phyloP scores from a whole-genome alignment of 2,329 filamentous ascomycete genomes.

The Pseudocercospora fuligena region DNA sequence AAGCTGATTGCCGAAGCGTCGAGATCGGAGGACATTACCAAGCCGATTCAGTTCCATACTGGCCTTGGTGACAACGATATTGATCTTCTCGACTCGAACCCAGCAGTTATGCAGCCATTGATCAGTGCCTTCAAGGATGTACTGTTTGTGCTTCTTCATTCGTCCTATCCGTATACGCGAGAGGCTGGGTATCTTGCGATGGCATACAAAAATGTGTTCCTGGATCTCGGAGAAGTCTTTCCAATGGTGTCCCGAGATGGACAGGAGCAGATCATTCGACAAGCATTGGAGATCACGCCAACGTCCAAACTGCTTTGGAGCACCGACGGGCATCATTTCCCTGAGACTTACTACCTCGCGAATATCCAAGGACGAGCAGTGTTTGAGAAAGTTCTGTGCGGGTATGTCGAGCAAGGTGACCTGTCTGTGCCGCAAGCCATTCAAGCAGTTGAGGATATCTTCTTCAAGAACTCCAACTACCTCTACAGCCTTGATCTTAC shows the following conservation, averaged over 20 bases:
- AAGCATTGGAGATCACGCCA: slow-evolving; percentile 76
- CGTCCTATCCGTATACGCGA: slow-evolving; percentile 78
- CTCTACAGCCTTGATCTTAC: slow-evolving; percentile 65
- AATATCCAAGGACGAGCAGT: slow-evolving; percentile 73
- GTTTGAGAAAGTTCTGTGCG: slow-evolving; percentile 69
- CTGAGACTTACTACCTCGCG: slow-evolving; percentile 77
- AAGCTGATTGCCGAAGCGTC: slow-evolving; percentile 58
- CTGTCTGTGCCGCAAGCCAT: slow-evolving; percentile 67
- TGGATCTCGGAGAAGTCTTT: slow-evolving; percentile 83
- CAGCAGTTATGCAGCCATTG: slow-evolving; percentile 74
- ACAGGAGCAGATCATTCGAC: slow-evolving; percentile 70
- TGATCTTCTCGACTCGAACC: slow-evolving; percentile 70
- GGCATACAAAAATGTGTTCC: slow-evolving; percentile 78
- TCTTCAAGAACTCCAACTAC: slow-evolving; percentile 79
- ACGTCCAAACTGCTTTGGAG: slow-evolving; percentile 79
- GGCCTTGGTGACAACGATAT: slow-evolving; percentile 83
- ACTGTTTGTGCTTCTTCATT: slow-evolving; percentile 78
- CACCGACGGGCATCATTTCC: slow-evolving; percentile 78
- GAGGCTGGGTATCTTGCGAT: slow-evolving; percentile 79
- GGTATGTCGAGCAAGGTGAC: slow-evolving; percentile 69
- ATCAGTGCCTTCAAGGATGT: slow-evolving; percentile 71
- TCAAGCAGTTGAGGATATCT: slow-evolving; percentile 66
- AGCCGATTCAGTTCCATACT: slow-evolving; percentile 83
- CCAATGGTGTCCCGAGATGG: slow-evolving; percentile 77
- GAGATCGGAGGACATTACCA: slow-evolving; percentile 54